Evolutionary conservation across 345 rosid genomes (phyloP), one percentile per base, ranked within the genome.

Genomic region (Arabidopsis arenosa): DNA sequence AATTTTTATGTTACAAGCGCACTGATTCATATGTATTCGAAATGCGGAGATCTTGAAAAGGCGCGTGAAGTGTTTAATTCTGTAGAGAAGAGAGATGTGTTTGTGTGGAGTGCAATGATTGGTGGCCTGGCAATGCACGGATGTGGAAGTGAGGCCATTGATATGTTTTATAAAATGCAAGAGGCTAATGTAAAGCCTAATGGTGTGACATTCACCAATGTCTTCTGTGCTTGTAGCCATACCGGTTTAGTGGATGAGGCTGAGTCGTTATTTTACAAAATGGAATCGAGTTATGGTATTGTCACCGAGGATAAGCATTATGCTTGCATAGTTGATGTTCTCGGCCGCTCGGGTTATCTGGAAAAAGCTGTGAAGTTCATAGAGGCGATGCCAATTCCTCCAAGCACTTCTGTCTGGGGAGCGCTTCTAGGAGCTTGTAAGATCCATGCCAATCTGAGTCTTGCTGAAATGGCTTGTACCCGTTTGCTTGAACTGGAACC

Each of bases 81-180:
- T 0, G 84, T 74, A 7, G 77, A 82, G 30, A 78, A 70, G 69
- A 82, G 86, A 76, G 92, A 91, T 58, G 88, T 89, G 58, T 87
- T 83, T 79, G 92, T 85, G 57, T 89, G 89, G 89, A 89, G 90
- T 73, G 76, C 92, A 58, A 91, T 89, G 92, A 87, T 89, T 76
- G 88, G 87, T 68, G 94, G 92, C 11, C 75, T 89, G 56, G 87
- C 92, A 1, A 89, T 87, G 90, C 89, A 91, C 54, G 97, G 92
- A 55, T 79, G 73, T 41, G 92, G 92, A 39, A 79, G 41, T 58
- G 86, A 63, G 43, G 92, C 94, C 1, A 37, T 86, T 43, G 80
- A 84, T 66, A 83, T 85, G 85, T 91, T 91, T 75, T 60, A 2
- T 8, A 77, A 74, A 74, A 89, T 91, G 94, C 79, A 78, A 56